Conservation (phyloP, 2,329 filamentous ascomycete genomes). For the Xylaria sp. region DNA sequence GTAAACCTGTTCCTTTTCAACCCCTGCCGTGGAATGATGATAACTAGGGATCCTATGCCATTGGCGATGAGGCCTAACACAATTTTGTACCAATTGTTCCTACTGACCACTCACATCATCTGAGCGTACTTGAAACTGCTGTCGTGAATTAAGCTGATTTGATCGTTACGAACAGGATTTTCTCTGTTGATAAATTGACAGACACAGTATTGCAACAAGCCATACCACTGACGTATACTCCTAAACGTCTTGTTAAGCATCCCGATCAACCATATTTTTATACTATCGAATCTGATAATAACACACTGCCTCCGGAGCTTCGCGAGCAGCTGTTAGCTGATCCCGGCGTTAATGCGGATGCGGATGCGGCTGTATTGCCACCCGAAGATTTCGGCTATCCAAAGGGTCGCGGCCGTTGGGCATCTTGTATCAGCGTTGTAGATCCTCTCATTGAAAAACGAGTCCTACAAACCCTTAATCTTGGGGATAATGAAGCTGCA, state of each 20-base stretch:
- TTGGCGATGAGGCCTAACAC: constrained; percentile 67
- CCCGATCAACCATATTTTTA: constrained; percentile 92
- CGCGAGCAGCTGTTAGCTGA: constrained; percentile 79
- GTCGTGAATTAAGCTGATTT: constrained; percentile 43
- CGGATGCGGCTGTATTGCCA: constrained; percentile 75
- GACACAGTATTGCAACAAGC: constrained; percentile 89
- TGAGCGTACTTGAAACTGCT: constrained; percentile 2
- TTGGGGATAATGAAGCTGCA: constrained; percentile 91
- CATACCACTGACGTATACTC: constrained; percentile 89
- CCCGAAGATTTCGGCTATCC: constrained; percentile 91
- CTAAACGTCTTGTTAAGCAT: constrained; percentile 86
- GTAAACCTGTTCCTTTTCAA: constrained; percentile 50
- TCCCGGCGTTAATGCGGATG: constrained; percentile 69
- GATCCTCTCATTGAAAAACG: constrained; percentile 81
- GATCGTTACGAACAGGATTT: constrained; percentile 72
- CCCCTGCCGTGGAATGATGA: constrained; percentile 67
- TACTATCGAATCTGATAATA: constrained; percentile 92
- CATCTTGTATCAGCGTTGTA: constrained; percentile 92
- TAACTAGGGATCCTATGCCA: constrained; percentile 67
- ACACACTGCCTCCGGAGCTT: constrained; percentile 84
- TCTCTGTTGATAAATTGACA: constrained; percentile 86
- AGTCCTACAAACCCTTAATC: constrained; percentile 80
- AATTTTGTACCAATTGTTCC: constrained; percentile 89
- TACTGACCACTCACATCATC: constrained; percentile 73
- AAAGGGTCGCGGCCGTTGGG: constrained; percentile 86